Evolutionary conservation across 2,329 filamentous ascomycete species (phyloP).

Genomic region (Biscogniauxia mediterranea): DNA sequence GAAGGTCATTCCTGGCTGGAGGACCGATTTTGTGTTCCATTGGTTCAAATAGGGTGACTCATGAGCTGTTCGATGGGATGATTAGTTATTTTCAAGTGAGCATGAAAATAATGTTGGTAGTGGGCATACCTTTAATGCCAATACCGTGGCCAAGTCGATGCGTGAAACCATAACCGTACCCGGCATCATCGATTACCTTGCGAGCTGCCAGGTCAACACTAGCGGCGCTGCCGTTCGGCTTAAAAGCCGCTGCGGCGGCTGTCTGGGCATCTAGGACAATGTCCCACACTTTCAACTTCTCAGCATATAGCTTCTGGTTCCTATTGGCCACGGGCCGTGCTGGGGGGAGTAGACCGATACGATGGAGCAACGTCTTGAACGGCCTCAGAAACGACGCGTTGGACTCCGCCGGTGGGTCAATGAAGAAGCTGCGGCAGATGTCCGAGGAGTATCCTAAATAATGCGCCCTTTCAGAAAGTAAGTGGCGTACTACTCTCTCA

Average conservation of each 20-base stretch:
- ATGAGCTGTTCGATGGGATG: slow-evolving; percentile 43
- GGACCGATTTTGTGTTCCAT: slow-evolving; percentile 47
- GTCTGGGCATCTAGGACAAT: slow-evolving; percentile 62
- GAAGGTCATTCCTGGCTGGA: slow-evolving; percentile 60
- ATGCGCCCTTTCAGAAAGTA: slow-evolving; percentile 43
- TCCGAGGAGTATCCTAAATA: slow-evolving; percentile 63
- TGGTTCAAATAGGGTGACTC: slow-evolving; percentile 65
- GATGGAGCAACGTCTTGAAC: slow-evolving; percentile 1
- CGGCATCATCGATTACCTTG: slow-evolving; percentile 53
- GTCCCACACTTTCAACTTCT: slow-evolving; percentile 59
- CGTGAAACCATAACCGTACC: slow-evolving; percentile 59
- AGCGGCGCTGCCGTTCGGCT: slow-evolving; percentile 52
- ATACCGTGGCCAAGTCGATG: slow-evolving; percentile 64
- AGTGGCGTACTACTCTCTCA: background rate
- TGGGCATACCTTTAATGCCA: slow-evolving; percentile 52
- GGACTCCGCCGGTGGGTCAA: slow-evolving; percentile 29
- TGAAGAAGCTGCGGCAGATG: slow-evolving; percentile 62
- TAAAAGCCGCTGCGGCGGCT: slow-evolving; percentile 50
- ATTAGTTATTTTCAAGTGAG: background rate
- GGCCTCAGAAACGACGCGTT: background rate
- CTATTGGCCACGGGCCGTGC: background rate
- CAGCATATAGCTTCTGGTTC: slow-evolving; percentile 31
- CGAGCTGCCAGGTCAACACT: slow-evolving; percentile 61
- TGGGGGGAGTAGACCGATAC: background rate
- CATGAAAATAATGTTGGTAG: background rate